Percentiles rank a stretch among this genome's conserved stretches.
phyloP scores from a whole-genome alignment of 2,329 filamentous ascomycete genomes.

The Monosporascus cannonballus region DNA sequence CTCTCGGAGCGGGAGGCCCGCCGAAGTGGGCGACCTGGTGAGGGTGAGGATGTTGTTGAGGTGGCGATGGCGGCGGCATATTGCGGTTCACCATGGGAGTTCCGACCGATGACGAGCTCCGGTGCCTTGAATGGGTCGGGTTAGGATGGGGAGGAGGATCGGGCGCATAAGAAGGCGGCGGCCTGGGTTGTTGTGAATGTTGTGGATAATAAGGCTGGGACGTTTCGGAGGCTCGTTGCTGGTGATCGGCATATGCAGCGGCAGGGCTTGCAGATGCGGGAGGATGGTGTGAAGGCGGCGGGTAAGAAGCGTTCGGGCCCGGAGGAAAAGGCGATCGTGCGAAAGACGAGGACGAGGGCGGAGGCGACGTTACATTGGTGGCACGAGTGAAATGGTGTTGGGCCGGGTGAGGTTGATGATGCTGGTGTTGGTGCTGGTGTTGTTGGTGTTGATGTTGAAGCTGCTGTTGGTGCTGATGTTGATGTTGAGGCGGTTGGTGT shows the following conservation, averaged over 20 bases:
- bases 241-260: conserved; percentile 17
- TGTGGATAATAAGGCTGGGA: conserved; percentile 23
- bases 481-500: not conserved
- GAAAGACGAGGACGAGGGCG: conserved; percentile 1
- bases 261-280: conserved; percentile 20
- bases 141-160: conserved; percentile 24
- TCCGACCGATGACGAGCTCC: conserved; percentile 24
- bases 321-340: conserved; percentile 11
- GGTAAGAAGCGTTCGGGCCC: conserved; percentile 12
- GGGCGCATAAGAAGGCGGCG: conserved; percentile 16
- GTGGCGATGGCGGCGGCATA: conserved; percentile 25
- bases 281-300: conserved; percentile 20
- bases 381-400: conserved; percentile 4
- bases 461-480: not conserved
- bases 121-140: conserved; percentile 24
- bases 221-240: conserved; percentile 24
- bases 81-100: conserved; percentile 19
- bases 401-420: conserved; percentile 2
- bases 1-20: conserved; percentile 20
- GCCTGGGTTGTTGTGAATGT: conserved; percentile 19
- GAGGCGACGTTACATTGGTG: conserved; percentile 6
- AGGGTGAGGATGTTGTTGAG: conserved; percentile 18
- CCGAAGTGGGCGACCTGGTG: conserved; percentile 25
- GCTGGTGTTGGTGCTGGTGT: not conserved
- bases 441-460: not conserved